phyloP scores from a whole-genome alignment of 2,329 filamentous ascomycete genomes.

The Ophiostoma sp. region DNA sequence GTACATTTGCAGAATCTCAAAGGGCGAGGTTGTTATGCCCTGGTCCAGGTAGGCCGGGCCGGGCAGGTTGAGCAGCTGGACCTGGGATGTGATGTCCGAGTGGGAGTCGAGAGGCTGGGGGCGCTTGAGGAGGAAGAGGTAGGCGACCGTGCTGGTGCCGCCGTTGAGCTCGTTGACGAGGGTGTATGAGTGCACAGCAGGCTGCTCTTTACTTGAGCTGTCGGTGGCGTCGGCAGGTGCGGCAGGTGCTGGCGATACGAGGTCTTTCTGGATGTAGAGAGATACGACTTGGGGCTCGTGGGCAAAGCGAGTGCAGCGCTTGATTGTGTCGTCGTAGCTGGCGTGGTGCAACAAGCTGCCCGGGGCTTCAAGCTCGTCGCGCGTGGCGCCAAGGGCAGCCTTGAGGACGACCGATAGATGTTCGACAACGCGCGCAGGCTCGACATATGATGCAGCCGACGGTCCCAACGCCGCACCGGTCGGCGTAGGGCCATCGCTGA shows the following conservation, averaged over 20 bases:
- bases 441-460: constrained; percentile 52
- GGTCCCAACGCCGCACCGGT: constrained; percentile 12
- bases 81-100: constrained; percentile 76
- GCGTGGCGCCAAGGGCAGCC: constrained; percentile 68
- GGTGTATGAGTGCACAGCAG: constrained; percentile 18
- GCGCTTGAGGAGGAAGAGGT: constrained; percentile 84
- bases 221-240: not conserved
- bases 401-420: constrained; percentile 66
- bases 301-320: constrained; percentile 84
- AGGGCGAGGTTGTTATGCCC: constrained; percentile 70
- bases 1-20: constrained; percentile 86
- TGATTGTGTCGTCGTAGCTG: constrained; percentile 71
- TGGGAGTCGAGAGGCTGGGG: constrained; percentile 80
- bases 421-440: constrained; percentile 65
- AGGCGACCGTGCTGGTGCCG: constrained; percentile 73
- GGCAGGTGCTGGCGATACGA: constrained; percentile 14
- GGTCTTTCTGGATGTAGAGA: constrained; percentile 85
- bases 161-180: constrained; percentile 37
- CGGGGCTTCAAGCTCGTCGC: constrained; percentile 70
- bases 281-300: constrained; percentile 78
- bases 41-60: constrained; percentile 71
- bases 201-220: constrained; percentile 41
- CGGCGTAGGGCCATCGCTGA: constrained; percentile 29
- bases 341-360: constrained; percentile 76
- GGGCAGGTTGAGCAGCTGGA: constrained; percentile 89